These are phyloP conservation scores for Echria macrotheca DNA, from an alignment of 495 filamentous ascomycete species.

Conservation along the genomic window DNA sequence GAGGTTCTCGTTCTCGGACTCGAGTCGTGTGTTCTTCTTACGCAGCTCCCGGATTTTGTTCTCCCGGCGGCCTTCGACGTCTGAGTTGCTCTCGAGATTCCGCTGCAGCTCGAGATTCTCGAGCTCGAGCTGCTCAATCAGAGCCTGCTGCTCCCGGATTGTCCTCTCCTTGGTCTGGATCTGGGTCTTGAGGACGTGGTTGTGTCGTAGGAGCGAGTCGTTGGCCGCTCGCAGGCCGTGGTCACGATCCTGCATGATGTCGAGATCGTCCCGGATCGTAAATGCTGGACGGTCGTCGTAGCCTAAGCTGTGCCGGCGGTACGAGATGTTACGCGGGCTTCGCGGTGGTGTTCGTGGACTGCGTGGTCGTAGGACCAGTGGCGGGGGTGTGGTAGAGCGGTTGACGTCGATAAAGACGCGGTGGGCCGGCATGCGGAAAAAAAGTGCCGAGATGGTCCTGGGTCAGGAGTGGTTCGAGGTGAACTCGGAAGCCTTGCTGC, in stretches of 20 bases:
- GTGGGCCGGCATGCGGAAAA: constrained; percentile 16
- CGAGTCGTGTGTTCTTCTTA: constrained; percentile 17
- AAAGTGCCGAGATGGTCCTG: neutral
- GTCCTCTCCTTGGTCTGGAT: constrained; percentile 13
- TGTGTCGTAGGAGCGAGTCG: constrained; percentile 16
- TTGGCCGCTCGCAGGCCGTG: constrained; percentile 7
- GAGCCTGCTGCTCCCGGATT: constrained; percentile 6
- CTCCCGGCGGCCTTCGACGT: constrained; percentile 16
- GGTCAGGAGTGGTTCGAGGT: neutral
- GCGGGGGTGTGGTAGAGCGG: neutral
- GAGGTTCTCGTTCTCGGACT: constrained; percentile 18
- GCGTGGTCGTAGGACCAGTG: neutral
- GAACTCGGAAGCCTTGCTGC: neutral
- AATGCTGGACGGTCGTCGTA: constrained; percentile 16
- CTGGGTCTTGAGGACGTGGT: constrained; percentile 20
- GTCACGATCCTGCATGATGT: constrained; percentile 20
- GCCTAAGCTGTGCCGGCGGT: constrained; percentile 13
- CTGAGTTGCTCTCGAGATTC: constrained; percentile 16
- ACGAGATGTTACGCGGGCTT: constrained; percentile 10
- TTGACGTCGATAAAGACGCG: constrained; percentile 20
- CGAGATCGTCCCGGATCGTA: constrained; percentile 14
- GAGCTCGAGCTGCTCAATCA: constrained; percentile 13
- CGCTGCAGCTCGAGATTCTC: constrained; percentile 26
- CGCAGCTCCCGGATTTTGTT: constrained; percentile 14
- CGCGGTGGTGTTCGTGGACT: constrained; percentile 1